Evolutionary conservation across 768 basidiomycete species (phyloP), one percentile per base, ranked within the genome.

Genomic region (Agaricus bisporus): DNA sequence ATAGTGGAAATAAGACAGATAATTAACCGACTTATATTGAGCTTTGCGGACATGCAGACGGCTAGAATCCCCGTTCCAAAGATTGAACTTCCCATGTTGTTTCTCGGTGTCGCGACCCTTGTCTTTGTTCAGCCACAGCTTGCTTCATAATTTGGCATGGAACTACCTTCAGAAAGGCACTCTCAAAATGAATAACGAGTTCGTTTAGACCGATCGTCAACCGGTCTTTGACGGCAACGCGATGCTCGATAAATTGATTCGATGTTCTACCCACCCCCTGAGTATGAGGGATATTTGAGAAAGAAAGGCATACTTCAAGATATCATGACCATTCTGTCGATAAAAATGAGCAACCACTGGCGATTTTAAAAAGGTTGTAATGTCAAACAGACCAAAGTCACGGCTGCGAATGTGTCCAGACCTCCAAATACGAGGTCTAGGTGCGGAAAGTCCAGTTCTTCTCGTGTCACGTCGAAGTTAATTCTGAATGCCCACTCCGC

Each of bases 51-150:
- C 88, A 64, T 95, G 91, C 28, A 97, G 73, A 41, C 95, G 81
- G 61, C 88, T 90, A 0, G 89, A 84, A 64, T 95, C 91, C 8
- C 95, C 95, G 61, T 97, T 98, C 94, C 91, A 94, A 6, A 88
- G 70, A 2, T 73, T 64, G 14, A 79, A 62, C 64, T 84, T 88
- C 12, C 74, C 79, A 51, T 86, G 73, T 26, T 75, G 63, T 58
- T 81, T 80, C 63, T 95, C 89, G 11, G 89, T 71, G 46, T 81
- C 79, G 61, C 85, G 82, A 25, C 91, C 94, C 83, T 87, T 46
- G 15, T n/a, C 48, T 15, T 25, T 22, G 5, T 26, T 32, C 32
- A 25, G 10, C 44, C 15, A 42, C 35, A 18, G 25, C 25, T 51
- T 36, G 41, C 28, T 20, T 42, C 8, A 18, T 37, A 32, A 15